Conservation (phyloP, 495 filamentous ascomycete genomes). For the Penicillium canescens region DNA sequence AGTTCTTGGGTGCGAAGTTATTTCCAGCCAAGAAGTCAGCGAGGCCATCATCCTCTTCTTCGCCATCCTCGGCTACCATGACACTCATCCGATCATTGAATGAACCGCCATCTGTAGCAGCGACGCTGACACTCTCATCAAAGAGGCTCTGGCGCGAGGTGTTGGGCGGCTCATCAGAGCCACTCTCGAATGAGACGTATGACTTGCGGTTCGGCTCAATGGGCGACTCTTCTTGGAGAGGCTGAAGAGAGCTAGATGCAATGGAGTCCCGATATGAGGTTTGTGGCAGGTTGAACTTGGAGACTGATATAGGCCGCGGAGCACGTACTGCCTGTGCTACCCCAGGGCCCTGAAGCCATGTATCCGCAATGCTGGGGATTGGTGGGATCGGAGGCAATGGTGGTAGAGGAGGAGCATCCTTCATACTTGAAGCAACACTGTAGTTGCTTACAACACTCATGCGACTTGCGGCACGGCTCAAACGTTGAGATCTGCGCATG, state of each 20-base stretch:
- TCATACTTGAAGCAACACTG: conserved; percentile 87
- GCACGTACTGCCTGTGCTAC: conserved; percentile 40
- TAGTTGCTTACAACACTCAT: conserved; percentile 92
- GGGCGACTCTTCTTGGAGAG: conserved; percentile 88
- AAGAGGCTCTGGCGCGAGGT: conserved; percentile 69
- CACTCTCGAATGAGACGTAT: conserved; percentile 92
- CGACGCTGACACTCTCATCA: conserved; percentile 74
- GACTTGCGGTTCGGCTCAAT: conserved; percentile 90
- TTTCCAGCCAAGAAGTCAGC: conserved; percentile 86
- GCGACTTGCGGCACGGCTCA: conserved; percentile 88
- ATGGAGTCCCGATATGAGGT: conserved; percentile 78
- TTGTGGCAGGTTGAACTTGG: conserved; percentile 58
- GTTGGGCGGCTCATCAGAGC: conserved; percentile 78
- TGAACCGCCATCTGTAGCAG: conserved; percentile 62
- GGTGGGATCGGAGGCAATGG: conserved; percentile 64
- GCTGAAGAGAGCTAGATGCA: conserved; percentile 82
- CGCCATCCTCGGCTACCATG: conserved; percentile 72
- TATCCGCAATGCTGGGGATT: conserved; percentile 94
- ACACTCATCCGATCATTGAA: conserved; percentile 67
- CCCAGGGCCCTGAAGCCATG: conserved; percentile 72
- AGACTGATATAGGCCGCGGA: conserved; percentile 63
- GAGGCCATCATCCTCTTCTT: conserved; percentile 78
- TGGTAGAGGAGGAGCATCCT: conserved; percentile 53
- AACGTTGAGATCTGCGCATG: conserved; percentile 82
- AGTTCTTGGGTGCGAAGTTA: conserved; percentile 91